Conservation (phyloP, 352 stramenopile species). For the Pythium aristosporum region DNA sequence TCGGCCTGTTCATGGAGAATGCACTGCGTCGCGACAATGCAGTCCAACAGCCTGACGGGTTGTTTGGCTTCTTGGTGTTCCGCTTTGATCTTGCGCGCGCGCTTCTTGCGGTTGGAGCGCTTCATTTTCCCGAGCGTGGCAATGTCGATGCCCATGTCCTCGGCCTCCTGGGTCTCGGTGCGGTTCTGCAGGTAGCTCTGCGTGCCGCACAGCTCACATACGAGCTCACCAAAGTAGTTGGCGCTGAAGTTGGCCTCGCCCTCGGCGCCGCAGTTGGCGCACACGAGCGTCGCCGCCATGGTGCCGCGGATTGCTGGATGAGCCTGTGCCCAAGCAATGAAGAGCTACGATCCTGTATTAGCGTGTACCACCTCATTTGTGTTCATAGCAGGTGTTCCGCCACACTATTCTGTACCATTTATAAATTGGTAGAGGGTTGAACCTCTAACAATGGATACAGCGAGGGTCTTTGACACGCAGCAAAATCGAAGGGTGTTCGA, state of each 20-base stretch:
- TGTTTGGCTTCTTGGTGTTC: slow-evolving; percentile 1
- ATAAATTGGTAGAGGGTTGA: too few species aligned
- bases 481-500: background rate
- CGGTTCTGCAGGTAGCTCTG: slow-evolving; percentile 79
- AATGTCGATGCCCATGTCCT: slow-evolving; percentile 68
- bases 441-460: background rate
- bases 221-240: slow-evolving; percentile 84
- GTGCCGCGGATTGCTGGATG: background rate
- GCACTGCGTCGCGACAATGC: slow-evolving; percentile 57
- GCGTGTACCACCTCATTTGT: slow-evolving; percentile 2
- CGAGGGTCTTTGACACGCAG: background rate
- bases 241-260: slow-evolving; percentile 80
- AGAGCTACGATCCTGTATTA: slow-evolving; percentile 10
- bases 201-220: slow-evolving; percentile 83
- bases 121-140: slow-evolving; percentile 34
- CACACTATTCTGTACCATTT: background rate
- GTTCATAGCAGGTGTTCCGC: background rate
- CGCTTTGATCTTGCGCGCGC: slow-evolving; percentile 29
- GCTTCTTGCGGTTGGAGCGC: slow-evolving; percentile 39
- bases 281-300: slow-evolving; percentile 47
- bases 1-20: slow-evolving; percentile 55
- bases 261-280: slow-evolving; percentile 69
- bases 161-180: slow-evolving; percentile 80
- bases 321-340: slow-evolving; percentile 5
- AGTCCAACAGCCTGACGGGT: slow-evolving; percentile 50